These are phyloP conservation scores for Porogramme epimiltina DNA, from an alignment of 1,284 basidiomycete genomes.

Conservation along the genomic window DNA sequence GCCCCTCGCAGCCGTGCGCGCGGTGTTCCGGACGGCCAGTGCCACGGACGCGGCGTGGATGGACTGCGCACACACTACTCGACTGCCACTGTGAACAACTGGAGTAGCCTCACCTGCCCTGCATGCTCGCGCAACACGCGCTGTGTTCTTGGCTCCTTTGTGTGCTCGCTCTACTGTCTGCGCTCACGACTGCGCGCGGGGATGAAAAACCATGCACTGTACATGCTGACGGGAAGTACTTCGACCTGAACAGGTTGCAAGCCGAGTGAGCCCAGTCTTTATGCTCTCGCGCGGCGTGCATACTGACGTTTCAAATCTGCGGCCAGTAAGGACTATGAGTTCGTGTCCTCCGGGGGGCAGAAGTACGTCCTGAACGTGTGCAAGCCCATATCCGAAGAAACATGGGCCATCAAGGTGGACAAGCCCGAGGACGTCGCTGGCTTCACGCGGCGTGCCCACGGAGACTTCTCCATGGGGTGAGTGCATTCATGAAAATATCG, in stretches of 20 bases:
- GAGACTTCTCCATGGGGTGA: slow-evolving; percentile 75
- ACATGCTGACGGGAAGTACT: slow-evolving; percentile 50
- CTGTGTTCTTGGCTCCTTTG: slow-evolving; percentile 9
- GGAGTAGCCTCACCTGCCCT: neutral
- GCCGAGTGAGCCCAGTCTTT: slow-evolving; percentile 42
- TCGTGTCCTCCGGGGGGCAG: slow-evolving; percentile 48
- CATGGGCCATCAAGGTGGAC: slow-evolving; percentile 57
- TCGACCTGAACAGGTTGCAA: slow-evolving; percentile 62
- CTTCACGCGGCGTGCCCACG: slow-evolving; percentile 59
- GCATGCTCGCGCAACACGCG: slow-evolving; percentile 6
- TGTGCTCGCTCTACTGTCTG: slow-evolving; percentile 7
- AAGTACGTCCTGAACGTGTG: slow-evolving; percentile 65
- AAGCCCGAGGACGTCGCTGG: slow-evolving; percentile 60
- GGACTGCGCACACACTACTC: neutral
- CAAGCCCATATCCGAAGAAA: slow-evolving; percentile 52
- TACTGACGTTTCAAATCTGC: slow-evolving; percentile 19
- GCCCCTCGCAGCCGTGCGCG: too few species aligned
- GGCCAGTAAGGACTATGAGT: slow-evolving; percentile 62
- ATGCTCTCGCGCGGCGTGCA: neutral
- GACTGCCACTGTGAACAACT: too few species aligned
- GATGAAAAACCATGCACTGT: slow-evolving; percentile 42
- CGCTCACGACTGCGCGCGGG: slow-evolving; percentile 12
- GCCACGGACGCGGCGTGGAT: neutral
- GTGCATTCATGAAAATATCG: slow-evolving; percentile 24
- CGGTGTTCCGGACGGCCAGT: too few species aligned